phyloP scores from a whole-genome alignment of 441 rosid genomes.

The Melastoma candidum region DNA sequence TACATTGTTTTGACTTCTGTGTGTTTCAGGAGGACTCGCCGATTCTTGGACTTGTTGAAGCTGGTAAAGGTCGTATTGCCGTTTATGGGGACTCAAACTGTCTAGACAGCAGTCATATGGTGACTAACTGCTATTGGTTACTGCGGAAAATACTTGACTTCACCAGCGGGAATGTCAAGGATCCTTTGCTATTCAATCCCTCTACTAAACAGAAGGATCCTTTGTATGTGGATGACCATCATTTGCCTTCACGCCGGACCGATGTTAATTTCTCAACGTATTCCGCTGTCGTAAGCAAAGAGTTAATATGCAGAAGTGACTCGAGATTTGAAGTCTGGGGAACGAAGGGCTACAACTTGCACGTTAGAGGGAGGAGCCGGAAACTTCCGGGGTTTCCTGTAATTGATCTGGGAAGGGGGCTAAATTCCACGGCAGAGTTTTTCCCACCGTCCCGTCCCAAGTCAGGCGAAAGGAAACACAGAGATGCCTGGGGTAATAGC shows the following conservation, averaged over 20 bases:
- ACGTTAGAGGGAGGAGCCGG: slow-evolving; percentile 64
- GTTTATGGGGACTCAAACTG: slow-evolving; percentile 98
- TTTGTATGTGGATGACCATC: slow-evolving; percentile 49
- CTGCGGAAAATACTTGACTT: slow-evolving; percentile 77
- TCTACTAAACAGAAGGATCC: slow-evolving; percentile 44
- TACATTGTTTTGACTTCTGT: slow-evolving; percentile 8
- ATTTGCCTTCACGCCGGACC: slow-evolving; percentile 78
- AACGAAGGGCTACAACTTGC: slow-evolving; percentile 75
- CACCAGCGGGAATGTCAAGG: slow-evolving; percentile 58
- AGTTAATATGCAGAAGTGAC: slow-evolving; percentile 62
- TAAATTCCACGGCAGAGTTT: slow-evolving; percentile 37
- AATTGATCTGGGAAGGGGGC: slow-evolving; percentile 47
- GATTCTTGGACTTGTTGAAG: slow-evolving; percentile 76
- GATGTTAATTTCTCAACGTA: slow-evolving; percentile 81
- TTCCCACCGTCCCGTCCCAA: slow-evolving; percentile 29
- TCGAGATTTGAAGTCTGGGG: slow-evolving; percentile 97
- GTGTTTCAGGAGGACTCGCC: slow-evolving; percentile 63
- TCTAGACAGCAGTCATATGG: slow-evolving; percentile 98
- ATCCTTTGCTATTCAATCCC: slow-evolving; percentile 67
- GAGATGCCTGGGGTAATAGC: slow-evolving; percentile 36
- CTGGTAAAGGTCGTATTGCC: slow-evolving; percentile 71
- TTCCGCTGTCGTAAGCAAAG: slow-evolving; percentile 77
- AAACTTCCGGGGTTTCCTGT: slow-evolving; percentile 60
- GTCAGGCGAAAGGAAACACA: slow-evolving; percentile 21
- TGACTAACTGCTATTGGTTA: slow-evolving; percentile 94